phyloP scores from a whole-genome alignment of 306 rosid species.

The Parietaria judaica region DNA sequence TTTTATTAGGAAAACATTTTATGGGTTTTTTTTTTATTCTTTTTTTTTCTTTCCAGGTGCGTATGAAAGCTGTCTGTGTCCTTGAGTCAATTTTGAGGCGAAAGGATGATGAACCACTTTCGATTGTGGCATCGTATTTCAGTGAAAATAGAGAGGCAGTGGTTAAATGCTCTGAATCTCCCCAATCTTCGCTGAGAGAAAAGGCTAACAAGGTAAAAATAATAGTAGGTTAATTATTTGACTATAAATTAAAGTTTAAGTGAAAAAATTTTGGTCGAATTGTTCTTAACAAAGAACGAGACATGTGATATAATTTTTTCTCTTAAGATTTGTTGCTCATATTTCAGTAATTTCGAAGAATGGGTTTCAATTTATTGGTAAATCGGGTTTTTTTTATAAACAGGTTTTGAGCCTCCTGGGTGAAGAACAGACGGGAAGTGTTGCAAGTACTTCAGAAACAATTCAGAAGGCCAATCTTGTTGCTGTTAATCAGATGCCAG shows the following conservation, averaged over 20 bases:
- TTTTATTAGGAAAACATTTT: conserved; percentile 1
- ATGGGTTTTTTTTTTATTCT: conserved; percentile 3
- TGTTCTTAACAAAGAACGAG: no score
- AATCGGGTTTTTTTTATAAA: conserved; percentile 16
- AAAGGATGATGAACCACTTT: conserved; percentile 63
- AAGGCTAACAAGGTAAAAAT: conserved; percentile 71
- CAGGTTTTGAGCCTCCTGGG: conserved; percentile 80
- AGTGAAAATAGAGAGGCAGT: conserved; percentile 62
- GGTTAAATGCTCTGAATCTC: conserved; percentile 82
- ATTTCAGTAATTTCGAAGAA: neutral
- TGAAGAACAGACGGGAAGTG: conserved; percentile 47
- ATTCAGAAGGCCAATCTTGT: conserved; percentile 32
- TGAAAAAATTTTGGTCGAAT: no score
- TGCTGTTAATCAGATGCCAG: conserved; percentile 50
- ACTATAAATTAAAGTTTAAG: neutral
- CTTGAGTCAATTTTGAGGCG: conserved; percentile 83
- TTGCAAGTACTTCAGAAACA: conserved; percentile 40
- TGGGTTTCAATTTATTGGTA: neutral
- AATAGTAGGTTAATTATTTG: neutral
- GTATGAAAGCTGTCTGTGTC: conserved; percentile 94
- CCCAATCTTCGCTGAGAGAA: conserved; percentile 90
- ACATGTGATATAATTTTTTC: no score
- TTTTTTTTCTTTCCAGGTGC: conserved; percentile 51
- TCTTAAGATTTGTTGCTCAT: neutral
- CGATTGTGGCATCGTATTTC: conserved; percentile 57